Evolutionary conservation across 257 asterid species (phyloP).

Genomic region (Mentha longifolia): DNA sequence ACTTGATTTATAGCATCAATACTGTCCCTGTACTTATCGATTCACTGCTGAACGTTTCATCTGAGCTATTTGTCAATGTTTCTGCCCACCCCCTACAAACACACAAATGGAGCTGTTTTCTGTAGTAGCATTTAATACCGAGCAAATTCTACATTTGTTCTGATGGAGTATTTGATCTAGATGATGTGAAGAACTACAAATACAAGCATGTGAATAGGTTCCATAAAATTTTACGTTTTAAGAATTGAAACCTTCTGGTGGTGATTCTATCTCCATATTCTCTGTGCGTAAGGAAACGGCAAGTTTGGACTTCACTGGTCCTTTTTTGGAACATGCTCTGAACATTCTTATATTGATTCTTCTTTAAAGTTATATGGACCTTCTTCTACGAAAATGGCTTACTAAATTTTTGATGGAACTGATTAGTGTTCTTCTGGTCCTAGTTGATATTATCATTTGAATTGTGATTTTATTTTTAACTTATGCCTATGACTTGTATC

Average conservation of each 20-base stretch:
- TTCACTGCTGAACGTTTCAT: constrained; percentile 18
- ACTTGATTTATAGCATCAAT: constrained; percentile 17
- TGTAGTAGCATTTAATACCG: constrained; percentile 7
- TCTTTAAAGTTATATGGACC: background rate
- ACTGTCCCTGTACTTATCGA: constrained; percentile 23
- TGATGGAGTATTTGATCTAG: constrained; percentile 16
- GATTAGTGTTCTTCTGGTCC: constrained; percentile 23
- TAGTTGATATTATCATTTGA: constrained; percentile 25
- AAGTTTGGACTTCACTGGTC: constrained; percentile 17
- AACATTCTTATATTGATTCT: background rate
- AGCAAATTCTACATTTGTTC: constrained; percentile 1
- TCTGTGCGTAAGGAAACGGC: constrained; percentile 27
- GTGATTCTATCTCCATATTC: constrained; percentile 26
- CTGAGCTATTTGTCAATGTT: constrained; percentile 11
- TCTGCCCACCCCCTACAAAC: background rate
- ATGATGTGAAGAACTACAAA: constrained; percentile 4
- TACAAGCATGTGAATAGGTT: constrained; percentile 20
- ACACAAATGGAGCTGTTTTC: background rate
- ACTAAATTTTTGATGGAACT: constrained; percentile 23
- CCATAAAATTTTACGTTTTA: constrained; percentile 11
- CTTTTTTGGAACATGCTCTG: constrained; percentile 18
- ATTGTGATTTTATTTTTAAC: constrained; percentile 23
- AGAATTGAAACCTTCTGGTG: constrained; percentile 14
- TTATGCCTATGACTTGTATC: constrained; percentile 26
- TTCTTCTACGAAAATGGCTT: too few relatives aligned